Percentiles rank a stretch among this genome's conserved stretches.
phyloP scores from a whole-genome alignment of 306 rosid genomes.

The Gastrolobium bilobum region DNA sequence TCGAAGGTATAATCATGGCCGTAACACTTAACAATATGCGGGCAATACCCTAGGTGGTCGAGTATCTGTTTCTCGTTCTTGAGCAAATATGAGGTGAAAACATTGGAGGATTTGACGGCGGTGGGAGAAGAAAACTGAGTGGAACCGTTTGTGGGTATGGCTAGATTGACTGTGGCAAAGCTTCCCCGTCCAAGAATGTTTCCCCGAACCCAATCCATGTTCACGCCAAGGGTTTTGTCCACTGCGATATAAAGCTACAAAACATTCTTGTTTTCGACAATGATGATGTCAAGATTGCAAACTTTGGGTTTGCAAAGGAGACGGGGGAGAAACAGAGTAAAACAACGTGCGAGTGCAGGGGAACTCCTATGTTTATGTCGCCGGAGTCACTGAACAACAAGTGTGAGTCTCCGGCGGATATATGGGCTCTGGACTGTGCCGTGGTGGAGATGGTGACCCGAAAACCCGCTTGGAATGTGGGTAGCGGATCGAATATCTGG shows the following conservation, averaged over 20 bases:
- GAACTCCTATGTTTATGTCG: conserved; percentile 84
- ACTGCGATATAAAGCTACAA: conserved; percentile 82
- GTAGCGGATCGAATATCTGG: conserved; percentile 52
- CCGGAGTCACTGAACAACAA: conserved; percentile 80
- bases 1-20: conserved; percentile 62
- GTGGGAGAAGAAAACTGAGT: conserved; percentile 37
- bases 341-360: conserved; percentile 55
- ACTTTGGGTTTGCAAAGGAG: conserved; percentile 80
- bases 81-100: conserved; percentile 48
- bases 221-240: conserved; percentile 77
- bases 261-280: conserved; percentile 72
- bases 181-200: conserved; percentile 71
- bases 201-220: conserved; percentile 81
- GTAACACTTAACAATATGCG: conserved; percentile 59
- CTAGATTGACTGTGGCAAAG: conserved; percentile 75
- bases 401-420: conserved; percentile 68
- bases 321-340: conserved; percentile 46
- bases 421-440: conserved; percentile 87
- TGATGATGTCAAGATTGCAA: conserved; percentile 70
- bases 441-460: conserved; percentile 82
- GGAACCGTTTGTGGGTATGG: conserved; percentile 41
- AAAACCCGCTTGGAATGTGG: conserved; percentile 65
- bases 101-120: conserved; percentile 68
- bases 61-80: conserved; percentile 68
- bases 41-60: conserved; percentile 55